phyloP scores from a whole-genome alignment of 2,329 filamentous ascomycete species.

The Ophiostoma piceae region DNA sequence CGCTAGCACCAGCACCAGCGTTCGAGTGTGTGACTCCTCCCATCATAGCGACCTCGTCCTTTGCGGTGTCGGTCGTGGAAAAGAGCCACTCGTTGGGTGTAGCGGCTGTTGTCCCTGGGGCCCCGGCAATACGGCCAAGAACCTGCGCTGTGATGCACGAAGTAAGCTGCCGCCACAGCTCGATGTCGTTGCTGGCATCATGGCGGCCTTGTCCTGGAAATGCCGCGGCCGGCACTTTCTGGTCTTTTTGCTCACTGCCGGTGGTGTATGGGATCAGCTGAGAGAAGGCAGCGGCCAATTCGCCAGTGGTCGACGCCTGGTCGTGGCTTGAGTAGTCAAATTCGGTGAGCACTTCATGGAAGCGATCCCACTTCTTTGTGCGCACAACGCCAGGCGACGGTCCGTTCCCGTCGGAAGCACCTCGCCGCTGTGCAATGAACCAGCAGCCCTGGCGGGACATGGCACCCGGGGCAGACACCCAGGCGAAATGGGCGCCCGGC shows the following conservation, averaged over 20 bases:
- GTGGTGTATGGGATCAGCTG: constrained; percentile 43
- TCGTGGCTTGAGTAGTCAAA: constrained; percentile 35
- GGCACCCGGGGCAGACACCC: constrained; percentile 47
- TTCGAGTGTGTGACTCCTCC: constrained; percentile 32
- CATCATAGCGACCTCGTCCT: constrained; percentile 39
- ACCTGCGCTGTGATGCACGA: constrained; percentile 42
- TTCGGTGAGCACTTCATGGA: constrained; percentile 51
- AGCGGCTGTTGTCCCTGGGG: constrained; percentile 23
- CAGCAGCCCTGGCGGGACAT: constrained; percentile 54
- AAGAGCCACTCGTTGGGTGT: constrained; percentile 43
- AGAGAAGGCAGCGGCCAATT: constrained; percentile 37
- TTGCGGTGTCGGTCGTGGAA: constrained; percentile 50
- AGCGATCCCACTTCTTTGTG: constrained; percentile 52
- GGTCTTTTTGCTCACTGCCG: constrained; percentile 7
- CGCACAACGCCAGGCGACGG: constrained; percentile 34
- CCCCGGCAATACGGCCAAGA: constrained; percentile 44
- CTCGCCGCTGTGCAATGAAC: constrained; percentile 40
- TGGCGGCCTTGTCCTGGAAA: neutral
- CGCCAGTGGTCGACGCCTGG: constrained; percentile 44
- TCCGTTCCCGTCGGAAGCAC: neutral
- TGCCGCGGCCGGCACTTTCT: neutral
- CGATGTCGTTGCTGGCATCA: constrained; percentile 17
- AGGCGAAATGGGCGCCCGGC: constrained; percentile 54
- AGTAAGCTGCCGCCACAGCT: constrained; percentile 51
- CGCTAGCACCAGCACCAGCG: neutral